Conservation (phyloP, 768 basidiomycete genomes). For the Holtermannia corniformis region DNA sequence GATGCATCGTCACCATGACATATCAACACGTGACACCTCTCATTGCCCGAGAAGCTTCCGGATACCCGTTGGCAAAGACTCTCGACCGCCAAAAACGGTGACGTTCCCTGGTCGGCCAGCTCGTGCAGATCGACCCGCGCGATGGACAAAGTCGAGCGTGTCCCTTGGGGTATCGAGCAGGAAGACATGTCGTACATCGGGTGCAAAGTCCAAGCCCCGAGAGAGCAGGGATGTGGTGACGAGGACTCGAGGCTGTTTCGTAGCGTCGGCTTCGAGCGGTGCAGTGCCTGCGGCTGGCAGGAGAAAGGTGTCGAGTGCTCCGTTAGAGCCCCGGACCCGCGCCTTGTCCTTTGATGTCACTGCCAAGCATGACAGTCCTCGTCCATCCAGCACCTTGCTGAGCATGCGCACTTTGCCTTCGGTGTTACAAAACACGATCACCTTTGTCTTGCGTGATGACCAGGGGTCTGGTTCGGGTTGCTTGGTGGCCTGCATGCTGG, state of each 20-base stretch:
- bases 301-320: slow-evolving; percentile 68
- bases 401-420: slow-evolving; percentile 58
- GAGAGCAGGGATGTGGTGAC: slow-evolving; percentile 86
- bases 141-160: slow-evolving; percentile 84
- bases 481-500: neutral
- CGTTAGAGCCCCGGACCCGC: slow-evolving; percentile 60
- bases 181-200: slow-evolving; percentile 68
- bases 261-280: neutral
- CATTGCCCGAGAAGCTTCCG: neutral
- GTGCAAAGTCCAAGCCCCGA: slow-evolving; percentile 77
- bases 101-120: slow-evolving; percentile 45
- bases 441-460: slow-evolving; percentile 48
- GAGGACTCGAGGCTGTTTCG: slow-evolving; percentile 47
- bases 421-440: slow-evolving; percentile 78
- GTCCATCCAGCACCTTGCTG: slow-evolving; percentile 51
- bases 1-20: too few relatives aligned
- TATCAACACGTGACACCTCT: too few relatives aligned
- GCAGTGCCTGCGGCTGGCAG: neutral
- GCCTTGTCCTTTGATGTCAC: slow-evolving; percentile 53
- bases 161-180: slow-evolving; percentile 81
- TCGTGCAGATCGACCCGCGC: slow-evolving; percentile 72
- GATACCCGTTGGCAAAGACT: neutral
- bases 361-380: slow-evolving; percentile 53
- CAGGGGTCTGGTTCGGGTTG: slow-evolving; percentile 3
- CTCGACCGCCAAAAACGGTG: slow-evolving; percentile 27